Evolutionary conservation across 179 eudicot species (phyloP).

Genomic region (Heliamphora ciliata): DNA sequence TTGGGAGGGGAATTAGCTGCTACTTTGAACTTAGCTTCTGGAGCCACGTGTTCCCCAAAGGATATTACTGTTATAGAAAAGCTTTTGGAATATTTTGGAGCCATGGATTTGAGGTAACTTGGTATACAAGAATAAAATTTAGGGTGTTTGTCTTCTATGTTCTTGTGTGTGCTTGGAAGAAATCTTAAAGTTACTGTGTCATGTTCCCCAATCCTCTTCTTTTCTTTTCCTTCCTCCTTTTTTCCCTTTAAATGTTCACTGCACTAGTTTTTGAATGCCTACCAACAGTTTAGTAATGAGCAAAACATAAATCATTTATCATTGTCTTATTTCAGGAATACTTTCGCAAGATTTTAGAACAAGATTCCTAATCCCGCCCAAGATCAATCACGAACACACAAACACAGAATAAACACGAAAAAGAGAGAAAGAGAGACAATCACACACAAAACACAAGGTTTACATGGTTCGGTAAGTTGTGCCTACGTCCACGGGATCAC

Average conservation of each 20-base stretch:
- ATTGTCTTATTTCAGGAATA: slow-evolving; percentile 32
- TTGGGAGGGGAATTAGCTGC: slow-evolving; percentile 55
- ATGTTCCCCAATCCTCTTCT: neutral
- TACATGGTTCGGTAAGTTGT: too few relatives aligned
- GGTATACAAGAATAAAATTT: neutral
- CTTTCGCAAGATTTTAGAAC: slow-evolving; percentile 32
- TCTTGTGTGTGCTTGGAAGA: neutral
- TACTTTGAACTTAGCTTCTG: slow-evolving; percentile 55
- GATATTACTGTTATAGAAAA: slow-evolving; percentile 35
- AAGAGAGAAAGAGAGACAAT: too few relatives aligned
- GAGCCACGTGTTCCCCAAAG: slow-evolving; percentile 31
- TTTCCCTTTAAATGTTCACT: neutral
- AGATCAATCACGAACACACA: too few relatives aligned
- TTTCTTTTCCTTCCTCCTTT: neutral
- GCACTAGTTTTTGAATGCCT: neutral
- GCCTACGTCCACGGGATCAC: too few relatives aligned
- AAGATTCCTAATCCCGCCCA: too few relatives aligned
- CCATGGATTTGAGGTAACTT: slow-evolving; percentile 47
- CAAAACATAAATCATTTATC: neutral
- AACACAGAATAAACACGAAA: too few relatives aligned
- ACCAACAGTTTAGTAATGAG: neutral
- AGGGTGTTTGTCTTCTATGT: neutral
- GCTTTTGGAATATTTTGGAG: slow-evolving; percentile 62
- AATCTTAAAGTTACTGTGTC: neutral
- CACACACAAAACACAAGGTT: too few relatives aligned